These are phyloP conservation scores for Cordyceps fumosorosea DNA, from an alignment of 2,329 filamentous ascomycete genomes.

Conservation along the genomic window DNA sequence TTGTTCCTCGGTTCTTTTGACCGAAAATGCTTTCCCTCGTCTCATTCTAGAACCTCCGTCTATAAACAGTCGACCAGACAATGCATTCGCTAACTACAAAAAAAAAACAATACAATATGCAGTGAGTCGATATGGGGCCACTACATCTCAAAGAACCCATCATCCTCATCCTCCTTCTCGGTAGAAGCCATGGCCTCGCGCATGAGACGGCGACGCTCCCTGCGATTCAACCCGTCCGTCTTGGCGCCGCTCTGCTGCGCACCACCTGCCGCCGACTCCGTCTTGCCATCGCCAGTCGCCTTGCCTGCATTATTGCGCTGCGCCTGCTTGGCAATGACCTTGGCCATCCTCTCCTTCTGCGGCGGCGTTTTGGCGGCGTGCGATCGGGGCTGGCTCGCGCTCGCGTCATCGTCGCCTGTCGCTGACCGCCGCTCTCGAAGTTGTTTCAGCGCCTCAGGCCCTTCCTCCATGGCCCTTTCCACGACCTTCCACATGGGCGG, in stretches of 20 bases:
- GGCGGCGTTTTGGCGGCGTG: background rate
- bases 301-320: slow-evolving; percentile 19
- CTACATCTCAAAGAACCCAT: slow-evolving; percentile 49
- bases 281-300: slow-evolving; percentile 19
- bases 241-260: slow-evolving; percentile 21
- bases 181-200: slow-evolving; percentile 27
- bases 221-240: slow-evolving; percentile 26
- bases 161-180: slow-evolving; percentile 33
- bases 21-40: background rate
- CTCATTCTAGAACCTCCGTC: background rate
- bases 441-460: slow-evolving; percentile 42
- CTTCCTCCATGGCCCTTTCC: slow-evolving; percentile 56
- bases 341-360: slow-evolving; percentile 9
- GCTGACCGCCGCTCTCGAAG: slow-evolving; percentile 46
- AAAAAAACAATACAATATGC: slow-evolving; percentile 4
- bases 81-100: slow-evolving; percentile 11
- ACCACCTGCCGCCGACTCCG: slow-evolving; percentile 2
- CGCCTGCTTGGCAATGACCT: slow-evolving; percentile 15
- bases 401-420: slow-evolving; percentile 12
- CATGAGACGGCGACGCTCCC: slow-evolving; percentile 30
- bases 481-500: slow-evolving; percentile 62
- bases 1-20: background rate
- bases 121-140: background rate
- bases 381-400: background rate
- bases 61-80: background rate